Evolutionary conservation across 805 yeast genomes (phyloP).

Genomic region (Schwanniomyces vanrijiae): DNA sequence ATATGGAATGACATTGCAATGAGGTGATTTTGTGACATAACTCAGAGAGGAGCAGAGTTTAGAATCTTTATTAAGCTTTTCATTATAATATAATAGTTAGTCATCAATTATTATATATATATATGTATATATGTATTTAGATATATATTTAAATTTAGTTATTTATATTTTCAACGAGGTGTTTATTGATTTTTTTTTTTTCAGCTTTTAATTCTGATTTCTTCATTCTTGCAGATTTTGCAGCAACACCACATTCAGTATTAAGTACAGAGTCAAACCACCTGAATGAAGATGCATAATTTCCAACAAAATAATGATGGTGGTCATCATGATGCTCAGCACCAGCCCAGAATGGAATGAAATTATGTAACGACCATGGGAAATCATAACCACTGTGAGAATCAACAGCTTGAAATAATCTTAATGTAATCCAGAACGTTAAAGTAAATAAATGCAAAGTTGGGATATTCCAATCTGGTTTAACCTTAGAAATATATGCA

Average conservation of each 20-base stretch:
- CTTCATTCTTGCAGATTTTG: constrained; percentile 47
- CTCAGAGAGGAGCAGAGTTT: too few relatives aligned
- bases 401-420: constrained; percentile 61
- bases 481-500: not conserved
- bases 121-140: too few relatives aligned
- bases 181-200: constrained; percentile 19
- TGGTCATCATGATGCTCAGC: constrained; percentile 64
- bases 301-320: constrained; percentile 60
- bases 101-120: too few relatives aligned
- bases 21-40: too few relatives aligned
- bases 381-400: constrained; percentile 63
- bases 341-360: constrained; percentile 66
- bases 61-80: too few relatives aligned
- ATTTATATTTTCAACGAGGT: too few relatives aligned
- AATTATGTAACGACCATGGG: constrained; percentile 58
- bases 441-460: constrained; percentile 55
- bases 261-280: constrained; percentile 56
- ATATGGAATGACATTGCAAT: too few relatives aligned
- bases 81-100: too few relatives aligned
- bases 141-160: too few relatives aligned
- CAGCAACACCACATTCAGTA: constrained; percentile 58
- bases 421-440: constrained; percentile 49
- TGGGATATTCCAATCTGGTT: constrained; percentile 19
- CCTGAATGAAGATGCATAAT: constrained; percentile 57
- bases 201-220: constrained; percentile 45